A percentile compares a stretch with the other conserved stretches of the same genome.
phyloP scores from a whole-genome alignment of 257 asterid species.

The Nicotiana benthamiana region DNA sequence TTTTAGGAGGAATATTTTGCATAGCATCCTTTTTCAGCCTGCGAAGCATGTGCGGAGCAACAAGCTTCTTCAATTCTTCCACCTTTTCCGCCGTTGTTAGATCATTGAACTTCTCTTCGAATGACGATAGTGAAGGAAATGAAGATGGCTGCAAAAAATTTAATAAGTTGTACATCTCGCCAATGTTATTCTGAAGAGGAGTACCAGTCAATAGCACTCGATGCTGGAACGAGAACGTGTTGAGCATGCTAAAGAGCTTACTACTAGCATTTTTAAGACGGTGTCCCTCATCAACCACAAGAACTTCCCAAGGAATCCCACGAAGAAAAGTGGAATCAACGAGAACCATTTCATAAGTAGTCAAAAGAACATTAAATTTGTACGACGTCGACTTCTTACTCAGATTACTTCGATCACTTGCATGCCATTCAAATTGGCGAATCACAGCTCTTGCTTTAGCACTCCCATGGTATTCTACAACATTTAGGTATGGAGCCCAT shows the following conservation, averaged over 20 bases:
- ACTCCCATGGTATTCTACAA: slow-evolving; percentile 93
- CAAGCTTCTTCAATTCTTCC: slow-evolving; percentile 95
- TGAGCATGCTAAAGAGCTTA: slow-evolving; percentile 81
- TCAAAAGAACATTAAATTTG: slow-evolving; percentile 85
- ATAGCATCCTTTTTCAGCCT: slow-evolving; percentile 94
- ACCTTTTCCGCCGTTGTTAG: slow-evolving; percentile 90
- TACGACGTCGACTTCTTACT: slow-evolving; percentile 49
- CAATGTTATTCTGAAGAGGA: slow-evolving; percentile 95
- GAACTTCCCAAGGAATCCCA: slow-evolving; percentile 98
- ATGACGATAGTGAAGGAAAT: slow-evolving; percentile 84
- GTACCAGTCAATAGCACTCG: slow-evolving; percentile 93
- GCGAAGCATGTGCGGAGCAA: slow-evolving; percentile 97
- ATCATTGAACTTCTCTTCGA: slow-evolving; percentile 90
- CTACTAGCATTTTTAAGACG: slow-evolving; percentile 85
- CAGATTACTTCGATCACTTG: slow-evolving; percentile 33
- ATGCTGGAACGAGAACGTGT: slow-evolving; percentile 86
- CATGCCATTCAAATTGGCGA: slow-evolving; percentile 96
- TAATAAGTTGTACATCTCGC: slow-evolving; percentile 95
- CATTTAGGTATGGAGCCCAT: slow-evolving; percentile 96
- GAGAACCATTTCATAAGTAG: slow-evolving; percentile 97
- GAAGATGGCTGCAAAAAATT: slow-evolving; percentile 85
- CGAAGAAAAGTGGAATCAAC: slow-evolving; percentile 76
- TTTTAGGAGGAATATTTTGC: slow-evolving; percentile 98
- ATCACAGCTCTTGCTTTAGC: slow-evolving; percentile 67
- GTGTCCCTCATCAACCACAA: slow-evolving; percentile 99